Evolutionary conservation across 192 early-diverging fungal genomes (phyloP).

Genomic region (Backusella sp.): DNA sequence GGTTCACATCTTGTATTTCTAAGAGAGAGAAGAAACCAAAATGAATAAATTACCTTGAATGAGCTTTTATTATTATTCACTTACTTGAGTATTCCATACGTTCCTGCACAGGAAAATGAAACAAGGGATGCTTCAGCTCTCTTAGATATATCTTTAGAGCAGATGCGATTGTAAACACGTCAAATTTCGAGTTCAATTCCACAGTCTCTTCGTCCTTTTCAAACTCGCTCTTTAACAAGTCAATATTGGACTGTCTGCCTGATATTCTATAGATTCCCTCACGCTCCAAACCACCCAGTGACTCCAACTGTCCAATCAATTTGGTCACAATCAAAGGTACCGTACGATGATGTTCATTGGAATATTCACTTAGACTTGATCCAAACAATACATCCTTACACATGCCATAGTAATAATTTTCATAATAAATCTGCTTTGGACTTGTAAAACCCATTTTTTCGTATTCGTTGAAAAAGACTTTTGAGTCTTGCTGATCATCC

Average conservation of each 20-base stretch:
- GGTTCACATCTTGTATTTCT: conserved; percentile 43
- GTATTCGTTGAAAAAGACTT: conserved; percentile 17
- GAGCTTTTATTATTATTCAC: not conserved
- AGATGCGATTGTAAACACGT: conserved; percentile 55
- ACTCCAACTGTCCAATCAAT: conserved; percentile 30
- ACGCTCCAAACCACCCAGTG: conserved; percentile 28
- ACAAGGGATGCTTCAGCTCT: conserved; percentile 60
- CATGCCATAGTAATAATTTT: conserved; percentile 5
- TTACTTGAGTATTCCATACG: conserved; percentile 51
- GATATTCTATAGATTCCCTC: conserved; percentile 43
- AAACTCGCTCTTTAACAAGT: conserved; percentile 30
- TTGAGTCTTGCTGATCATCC: conserved; percentile 15
- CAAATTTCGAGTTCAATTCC: conserved; percentile 35
- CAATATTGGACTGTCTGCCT: conserved; percentile 31
- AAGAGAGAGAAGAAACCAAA: not conserved
- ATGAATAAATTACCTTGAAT: not conserved
- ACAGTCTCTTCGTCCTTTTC: conserved; percentile 33
- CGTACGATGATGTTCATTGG: conserved; percentile 13
- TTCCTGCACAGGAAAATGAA: conserved; percentile 52
- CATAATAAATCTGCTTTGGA: conserved; percentile 11
- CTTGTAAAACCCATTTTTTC: conserved; percentile 16
- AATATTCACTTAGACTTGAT: conserved; percentile 29
- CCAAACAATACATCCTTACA: conserved; percentile 36
- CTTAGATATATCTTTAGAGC: conserved; percentile 67
- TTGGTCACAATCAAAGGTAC: conserved; percentile 32